Conservation (phyloP, 495 filamentous ascomycete species). For the Aspergillus bertholletiae region DNA sequence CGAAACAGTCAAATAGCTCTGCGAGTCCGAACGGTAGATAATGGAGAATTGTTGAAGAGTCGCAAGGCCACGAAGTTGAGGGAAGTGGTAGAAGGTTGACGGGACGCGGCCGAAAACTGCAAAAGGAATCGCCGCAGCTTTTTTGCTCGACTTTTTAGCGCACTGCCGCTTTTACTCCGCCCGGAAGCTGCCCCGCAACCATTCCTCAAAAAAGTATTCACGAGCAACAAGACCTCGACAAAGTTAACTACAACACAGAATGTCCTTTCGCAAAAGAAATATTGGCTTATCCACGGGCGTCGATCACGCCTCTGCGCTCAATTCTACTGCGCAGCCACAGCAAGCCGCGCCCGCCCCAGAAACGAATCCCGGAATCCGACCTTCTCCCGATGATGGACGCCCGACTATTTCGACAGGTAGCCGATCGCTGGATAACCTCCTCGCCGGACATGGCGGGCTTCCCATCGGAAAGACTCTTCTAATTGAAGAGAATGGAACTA, state of each 20-base stretch:
- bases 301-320: slow-evolving; percentile 27
- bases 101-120: not conserved
- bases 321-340: slow-evolving; percentile 27
- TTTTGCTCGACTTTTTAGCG: slow-evolving; percentile 46
- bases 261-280: slow-evolving; percentile 92
- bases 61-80: not conserved
- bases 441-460: slow-evolving; percentile 87
- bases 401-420: slow-evolving; percentile 89
- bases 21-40: not conserved
- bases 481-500: slow-evolving; percentile 90
- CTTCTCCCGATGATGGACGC: slow-evolving; percentile 85
- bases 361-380: slow-evolving; percentile 66
- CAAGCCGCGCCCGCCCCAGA: slow-evolving; percentile 29
- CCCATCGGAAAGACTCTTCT: slow-evolving; percentile 76
- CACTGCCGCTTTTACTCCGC: slow-evolving; percentile 25
- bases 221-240: slow-evolving; percentile 1
- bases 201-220: slow-evolving; percentile 11
- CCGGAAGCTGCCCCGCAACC: slow-evolving; percentile 22
- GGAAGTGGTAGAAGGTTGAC: not conserved
- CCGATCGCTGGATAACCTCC: slow-evolving; percentile 73
- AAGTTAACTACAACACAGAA: slow-evolving; percentile 26
- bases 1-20: not conserved
- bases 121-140: slow-evolving; percentile 44
- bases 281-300: slow-evolving; percentile 56
- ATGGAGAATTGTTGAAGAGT: not conserved